These are phyloP conservation scores for Leucosporidium scottii DNA, from an alignment of 768 basidiomycete species.

Conservation along the genomic window DNA sequence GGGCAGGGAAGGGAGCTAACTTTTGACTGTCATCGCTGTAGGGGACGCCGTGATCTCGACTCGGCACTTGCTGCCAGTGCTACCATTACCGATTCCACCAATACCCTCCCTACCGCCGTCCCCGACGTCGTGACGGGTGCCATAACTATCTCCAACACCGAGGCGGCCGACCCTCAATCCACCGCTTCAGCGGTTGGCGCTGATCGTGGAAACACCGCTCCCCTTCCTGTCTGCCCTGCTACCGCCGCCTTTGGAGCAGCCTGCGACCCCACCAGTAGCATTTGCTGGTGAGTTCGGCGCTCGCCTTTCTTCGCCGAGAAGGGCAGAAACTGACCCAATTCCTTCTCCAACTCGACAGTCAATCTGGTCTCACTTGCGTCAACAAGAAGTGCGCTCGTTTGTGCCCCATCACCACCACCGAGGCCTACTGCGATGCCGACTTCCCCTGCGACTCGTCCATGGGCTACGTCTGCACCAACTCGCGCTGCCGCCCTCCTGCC, in stretches of 20 bases:
- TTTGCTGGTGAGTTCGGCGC: constrained; percentile 14
- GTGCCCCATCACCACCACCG: constrained; percentile 24
- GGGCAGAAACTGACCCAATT: background rate
- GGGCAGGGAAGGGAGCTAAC: background rate
- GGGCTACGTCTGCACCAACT: constrained; percentile 26
- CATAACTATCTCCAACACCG: constrained; percentile 23
- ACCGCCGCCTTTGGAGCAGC: background rate
- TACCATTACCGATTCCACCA: background rate
- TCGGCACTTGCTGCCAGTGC: background rate
- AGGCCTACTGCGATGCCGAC: constrained; percentile 27
- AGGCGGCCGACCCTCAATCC: constrained; percentile 2
- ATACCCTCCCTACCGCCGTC: constrained; percentile 11
- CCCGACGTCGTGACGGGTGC: background rate
- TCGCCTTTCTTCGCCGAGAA: too few relatives aligned
- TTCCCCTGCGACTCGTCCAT: constrained; percentile 16
- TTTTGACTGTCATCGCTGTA: background rate
- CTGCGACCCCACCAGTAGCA: constrained; percentile 14
- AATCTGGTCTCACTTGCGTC: constrained; percentile 19
- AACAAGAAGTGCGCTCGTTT: constrained; percentile 13
- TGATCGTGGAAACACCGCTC: background rate
- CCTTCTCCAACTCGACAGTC: background rate
- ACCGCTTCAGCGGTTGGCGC: constrained; percentile 8
- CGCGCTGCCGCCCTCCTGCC: constrained; percentile 24
- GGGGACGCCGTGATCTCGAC: constrained; percentile 13
- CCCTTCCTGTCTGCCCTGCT: constrained; percentile 4